Percentiles rank a stretch among this genome's conserved stretches.
Conservation (phyloP, 1,139 yeast genomes). For the Lizanozyma gosingica region DNA sequence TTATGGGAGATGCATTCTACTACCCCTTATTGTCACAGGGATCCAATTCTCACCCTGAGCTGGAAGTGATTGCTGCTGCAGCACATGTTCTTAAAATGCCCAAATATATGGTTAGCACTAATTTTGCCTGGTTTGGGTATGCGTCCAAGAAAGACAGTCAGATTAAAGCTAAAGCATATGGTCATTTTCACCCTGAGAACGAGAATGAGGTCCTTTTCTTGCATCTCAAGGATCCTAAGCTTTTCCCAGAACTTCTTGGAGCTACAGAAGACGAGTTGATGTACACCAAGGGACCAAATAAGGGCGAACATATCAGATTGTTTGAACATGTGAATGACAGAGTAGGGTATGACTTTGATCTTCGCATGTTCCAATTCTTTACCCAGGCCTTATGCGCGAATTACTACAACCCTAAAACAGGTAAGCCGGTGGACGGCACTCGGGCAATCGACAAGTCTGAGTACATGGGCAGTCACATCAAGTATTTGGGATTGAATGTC, state of each 20-base stretch:
- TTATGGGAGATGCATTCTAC: constrained; percentile 48
- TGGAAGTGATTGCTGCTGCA: constrained; percentile 39
- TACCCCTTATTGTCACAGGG: constrained; percentile 53
- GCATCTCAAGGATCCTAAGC: neutral
- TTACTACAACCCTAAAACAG: neutral
- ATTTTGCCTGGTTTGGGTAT: neutral
- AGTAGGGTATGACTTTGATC: constrained; percentile 39
- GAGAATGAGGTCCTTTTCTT: constrained; percentile 5
- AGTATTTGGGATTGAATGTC: neutral
- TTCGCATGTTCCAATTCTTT: constrained; percentile 5
- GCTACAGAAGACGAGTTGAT: neutral
- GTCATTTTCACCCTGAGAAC: constrained; percentile 20
- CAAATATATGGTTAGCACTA: constrained; percentile 15
- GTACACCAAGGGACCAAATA: neutral
- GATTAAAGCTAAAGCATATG: constrained; percentile 21
- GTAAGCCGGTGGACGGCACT: neutral
- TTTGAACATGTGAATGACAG: constrained; percentile 25
- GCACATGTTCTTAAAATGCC: constrained; percentile 34
- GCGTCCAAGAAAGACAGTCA: neutral
- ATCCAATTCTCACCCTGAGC: constrained; percentile 41
- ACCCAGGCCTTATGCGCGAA: neutral
- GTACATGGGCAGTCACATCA: neutral
- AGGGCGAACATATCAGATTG: constrained; percentile 34
- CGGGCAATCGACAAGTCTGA: neutral
- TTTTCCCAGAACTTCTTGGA: neutral